Evolutionary conservation across 495 filamentous ascomycete genomes (phyloP).

Genomic region (Emericellopsis terricola): DNA sequence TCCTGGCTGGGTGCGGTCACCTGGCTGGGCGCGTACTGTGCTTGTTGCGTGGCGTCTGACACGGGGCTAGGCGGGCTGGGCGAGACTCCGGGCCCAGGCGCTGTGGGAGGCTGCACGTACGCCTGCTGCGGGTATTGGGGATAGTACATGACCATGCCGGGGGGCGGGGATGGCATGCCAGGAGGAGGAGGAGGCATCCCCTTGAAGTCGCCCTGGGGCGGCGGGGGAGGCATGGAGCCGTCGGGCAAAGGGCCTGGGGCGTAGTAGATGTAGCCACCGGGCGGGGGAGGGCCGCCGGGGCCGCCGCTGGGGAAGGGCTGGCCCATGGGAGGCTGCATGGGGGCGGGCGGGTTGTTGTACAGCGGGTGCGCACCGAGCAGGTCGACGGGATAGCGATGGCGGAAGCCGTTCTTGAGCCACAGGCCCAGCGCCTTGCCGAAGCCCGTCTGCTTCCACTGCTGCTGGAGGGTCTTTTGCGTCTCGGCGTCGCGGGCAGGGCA

Average conservation of each 20-base stretch:
- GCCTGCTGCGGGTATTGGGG: neutral
- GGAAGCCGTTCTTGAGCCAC: slow-evolving; percentile 34
- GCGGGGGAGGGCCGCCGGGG: neutral
- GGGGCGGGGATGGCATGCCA: neutral
- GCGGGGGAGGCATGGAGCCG: neutral
- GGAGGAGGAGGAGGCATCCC: neutral
- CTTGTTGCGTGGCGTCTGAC: no score
- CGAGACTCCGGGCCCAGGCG: no score
- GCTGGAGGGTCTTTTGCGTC: slow-evolving; percentile 20
- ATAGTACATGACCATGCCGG: neutral
- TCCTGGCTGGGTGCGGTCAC: no score
- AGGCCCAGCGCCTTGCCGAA: slow-evolving; percentile 18
- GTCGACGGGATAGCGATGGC: slow-evolving; percentile 25
- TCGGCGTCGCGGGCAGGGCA: slow-evolving; percentile 18
- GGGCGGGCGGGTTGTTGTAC: neutral
- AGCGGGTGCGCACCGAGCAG: slow-evolving; percentile 4
- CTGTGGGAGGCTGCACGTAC: neutral
- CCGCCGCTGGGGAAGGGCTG: neutral
- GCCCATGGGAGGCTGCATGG: neutral
- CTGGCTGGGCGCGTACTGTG: no score
- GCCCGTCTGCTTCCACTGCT: slow-evolving; percentile 24
- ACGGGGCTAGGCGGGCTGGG: no score
- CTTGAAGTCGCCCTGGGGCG: neutral
- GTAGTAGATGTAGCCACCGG: neutral
- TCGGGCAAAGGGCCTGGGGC: neutral